These are phyloP conservation scores for Sapria himalayana DNA, from an alignment of 345 rosid genomes.

Conservation along the genomic window DNA sequence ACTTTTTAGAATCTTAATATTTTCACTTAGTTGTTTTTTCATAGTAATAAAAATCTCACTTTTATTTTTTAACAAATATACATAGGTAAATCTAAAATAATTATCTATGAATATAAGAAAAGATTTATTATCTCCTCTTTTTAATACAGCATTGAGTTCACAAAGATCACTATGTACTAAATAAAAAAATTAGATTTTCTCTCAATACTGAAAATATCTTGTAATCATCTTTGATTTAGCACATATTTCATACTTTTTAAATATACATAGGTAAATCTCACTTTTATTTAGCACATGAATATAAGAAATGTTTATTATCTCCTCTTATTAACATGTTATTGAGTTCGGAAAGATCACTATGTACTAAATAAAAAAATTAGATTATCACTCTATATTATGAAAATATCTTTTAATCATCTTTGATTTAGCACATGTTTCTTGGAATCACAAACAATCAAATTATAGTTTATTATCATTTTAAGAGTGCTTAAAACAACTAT, in stretches of 20 bases:
- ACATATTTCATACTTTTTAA: not conserved
- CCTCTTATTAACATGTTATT: too few relatives aligned
- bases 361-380: too few relatives aligned
- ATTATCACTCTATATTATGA: too few relatives aligned
- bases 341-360: too few relatives aligned
- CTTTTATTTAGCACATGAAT: too few relatives aligned
- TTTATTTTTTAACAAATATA: slow-evolving; percentile 1
- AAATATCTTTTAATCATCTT: too few relatives aligned
- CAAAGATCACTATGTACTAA: slow-evolving; percentile 2
- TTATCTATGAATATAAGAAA: slow-evolving; percentile 7
- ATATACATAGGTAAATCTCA: too few relatives aligned
- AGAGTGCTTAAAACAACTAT: not conserved
- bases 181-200: not conserved
- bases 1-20: slow-evolving; percentile 1
- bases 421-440: too few relatives aligned
- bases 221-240: slow-evolving; percentile 3
- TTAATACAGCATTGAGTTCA: slow-evolving; percentile 7
- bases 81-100: not conserved
- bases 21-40: slow-evolving; percentile 2
- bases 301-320: too few relatives aligned
- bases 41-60: not conserved
- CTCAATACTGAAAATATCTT: slow-evolving; percentile 4
- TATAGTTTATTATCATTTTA: slow-evolving; percentile 1
- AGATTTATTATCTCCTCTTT: not conserved
- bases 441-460: not conserved